Base-by-base conservation (phyloP, 73 alveolate species). In the Paramecium sonneborni region DNA sequence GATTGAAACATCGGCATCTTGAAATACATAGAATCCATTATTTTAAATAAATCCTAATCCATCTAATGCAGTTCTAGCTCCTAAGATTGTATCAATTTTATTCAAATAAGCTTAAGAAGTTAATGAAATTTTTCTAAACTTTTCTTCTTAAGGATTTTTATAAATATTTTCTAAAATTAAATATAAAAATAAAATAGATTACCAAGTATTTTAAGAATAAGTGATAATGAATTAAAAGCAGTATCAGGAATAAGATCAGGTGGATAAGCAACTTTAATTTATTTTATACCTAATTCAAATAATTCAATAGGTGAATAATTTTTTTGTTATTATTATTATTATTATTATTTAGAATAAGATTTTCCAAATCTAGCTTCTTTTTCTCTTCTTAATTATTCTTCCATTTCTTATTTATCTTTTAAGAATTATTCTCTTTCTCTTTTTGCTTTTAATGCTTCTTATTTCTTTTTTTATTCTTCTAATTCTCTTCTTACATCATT, bases 401-500 rank as follows among this genome's bases (percentile, higher is more conserved):
- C 67, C 87, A 74, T 74, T 35, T 32, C 55, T 18, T 35, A 28
- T 34, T 38, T 74, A 35, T 74, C 87, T 38, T 74, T 74, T 74
- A 35, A 32, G 34, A 35, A 32, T 38, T 74, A 38, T n/a, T 74
- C 55, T 74, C 87, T 74, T 34, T 74, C 56, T 74, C 87, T 32
- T 74, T 38, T 74, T n/a, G 46, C 39, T 74, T 35, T 30, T n/a
- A 12, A 35, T 10, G 57, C 57, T 34, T 74, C 87, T 74, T 35
- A 37, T 74, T 74, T 74, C 57, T 35, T 74, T 74, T 74, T 74
- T 21, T 30, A 74, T n/a, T 74, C 87, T 14, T 74, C 87, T 34
- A 74, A 74, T 15, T 74, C 87, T 74, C 87, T 74, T 74, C 87
- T 74, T 32, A 38, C 87, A 35, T 74, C 67, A 74, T 24, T 35